phyloP scores from a whole-genome alignment of 257 asterid genomes.

The Solanum pinnatisectum region DNA sequence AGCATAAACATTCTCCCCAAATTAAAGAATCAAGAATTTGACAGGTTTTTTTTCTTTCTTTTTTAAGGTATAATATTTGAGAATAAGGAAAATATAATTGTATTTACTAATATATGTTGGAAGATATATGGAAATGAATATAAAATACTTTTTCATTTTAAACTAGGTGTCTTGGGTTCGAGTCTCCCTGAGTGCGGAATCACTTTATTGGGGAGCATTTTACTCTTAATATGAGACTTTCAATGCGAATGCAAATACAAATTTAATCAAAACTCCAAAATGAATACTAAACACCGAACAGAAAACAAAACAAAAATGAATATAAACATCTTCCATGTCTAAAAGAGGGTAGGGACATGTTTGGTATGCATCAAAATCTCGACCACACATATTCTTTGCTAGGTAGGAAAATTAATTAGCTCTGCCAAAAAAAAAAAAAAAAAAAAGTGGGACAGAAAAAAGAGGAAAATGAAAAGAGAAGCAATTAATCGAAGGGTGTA shows the following conservation, averaged over 20 bases:
- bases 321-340: background rate
- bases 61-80: background rate
- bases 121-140: background rate
- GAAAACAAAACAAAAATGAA: too few relatives aligned
- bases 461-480: background rate
- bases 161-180: too few relatives aligned
- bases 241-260: too few relatives aligned
- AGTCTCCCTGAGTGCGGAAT: background rate
- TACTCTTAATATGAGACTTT: accelerated
- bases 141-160: background rate
- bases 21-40: background rate
- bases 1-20: background rate
- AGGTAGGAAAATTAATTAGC: slow-evolving; percentile 5
- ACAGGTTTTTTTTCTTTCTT: background rate
- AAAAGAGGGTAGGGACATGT: slow-evolving; percentile 9
- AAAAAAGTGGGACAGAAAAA: background rate
- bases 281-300: accelerated
- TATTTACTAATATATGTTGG: background rate
- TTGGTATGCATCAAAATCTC: slow-evolving; percentile 2
- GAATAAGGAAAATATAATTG: background rate
- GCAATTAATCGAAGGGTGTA: slow-evolving; percentile 14
- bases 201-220: accelerated
- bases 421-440: background rate
- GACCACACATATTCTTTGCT: slow-evolving; percentile 4
- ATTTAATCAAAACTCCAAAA: too few relatives aligned